Conservation (phyloP, 345 rosid genomes). For the Balakata baccata region DNA sequence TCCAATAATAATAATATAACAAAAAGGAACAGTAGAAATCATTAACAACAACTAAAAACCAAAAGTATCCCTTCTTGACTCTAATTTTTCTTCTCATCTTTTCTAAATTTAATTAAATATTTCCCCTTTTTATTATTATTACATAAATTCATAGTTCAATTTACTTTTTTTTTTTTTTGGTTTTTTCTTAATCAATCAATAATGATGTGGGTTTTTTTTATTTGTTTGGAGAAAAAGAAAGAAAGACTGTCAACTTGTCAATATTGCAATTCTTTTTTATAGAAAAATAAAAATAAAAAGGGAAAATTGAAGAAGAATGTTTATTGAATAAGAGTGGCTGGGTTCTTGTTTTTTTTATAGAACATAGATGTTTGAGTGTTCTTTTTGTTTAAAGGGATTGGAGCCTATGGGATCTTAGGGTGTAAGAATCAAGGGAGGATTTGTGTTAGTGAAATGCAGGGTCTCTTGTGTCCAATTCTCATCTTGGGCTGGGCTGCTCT, state of each 20-base stretch:
- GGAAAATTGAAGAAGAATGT: neutral
- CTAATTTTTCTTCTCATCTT: slow-evolving; percentile 30
- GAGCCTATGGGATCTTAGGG: slow-evolving; percentile 25
- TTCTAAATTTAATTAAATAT: neutral
- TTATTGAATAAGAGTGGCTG: neutral
- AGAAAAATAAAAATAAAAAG: neutral
- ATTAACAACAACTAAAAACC: slow-evolving; percentile 22
- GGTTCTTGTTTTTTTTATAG: slow-evolving; percentile 15
- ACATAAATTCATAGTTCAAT: neutral
- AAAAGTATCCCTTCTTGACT: slow-evolving; percentile 22
- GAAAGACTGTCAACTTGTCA: neutral
- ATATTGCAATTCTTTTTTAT: neutral
- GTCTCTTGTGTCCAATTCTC: neutral
- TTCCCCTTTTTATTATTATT: neutral
- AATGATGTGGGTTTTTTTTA: no score
- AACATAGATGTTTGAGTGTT: neutral
- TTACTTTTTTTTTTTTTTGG: neutral
- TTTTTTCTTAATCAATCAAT: no score
- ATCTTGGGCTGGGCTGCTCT: no score
- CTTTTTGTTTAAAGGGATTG: slow-evolving; percentile 1
- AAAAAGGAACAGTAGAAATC: slow-evolving; percentile 31
- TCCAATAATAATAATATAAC: slow-evolving; percentile 17
- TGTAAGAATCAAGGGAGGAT: slow-evolving; percentile 11
- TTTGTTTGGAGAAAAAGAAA: no score
- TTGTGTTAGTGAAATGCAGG: slow-evolving; percentile 25